Conservation (phyloP, 73 alveolate species). For the Paramecium sonneborni region DNA sequence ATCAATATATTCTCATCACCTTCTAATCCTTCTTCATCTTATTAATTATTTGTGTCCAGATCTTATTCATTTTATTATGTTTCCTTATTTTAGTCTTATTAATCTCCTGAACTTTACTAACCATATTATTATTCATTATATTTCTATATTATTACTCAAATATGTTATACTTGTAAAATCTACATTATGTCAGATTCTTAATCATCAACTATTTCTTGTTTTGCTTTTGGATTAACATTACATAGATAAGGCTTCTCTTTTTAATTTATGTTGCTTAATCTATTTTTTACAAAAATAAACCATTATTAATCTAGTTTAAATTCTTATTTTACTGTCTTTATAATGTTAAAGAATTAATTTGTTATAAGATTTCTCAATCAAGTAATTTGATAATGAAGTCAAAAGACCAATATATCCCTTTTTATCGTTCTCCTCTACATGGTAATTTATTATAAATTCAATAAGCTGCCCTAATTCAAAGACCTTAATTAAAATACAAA, state of each 20-base stretch:
- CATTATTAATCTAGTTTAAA: neutral
- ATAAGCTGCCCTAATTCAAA: neutral
- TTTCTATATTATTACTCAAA: neutral
- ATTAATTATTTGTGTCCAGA: neutral
- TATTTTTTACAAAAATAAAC: neutral
- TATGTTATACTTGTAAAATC: neutral
- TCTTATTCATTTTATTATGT: neutral
- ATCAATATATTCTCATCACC: neutral
- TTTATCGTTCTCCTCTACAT: neutral
- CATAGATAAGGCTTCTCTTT: neutral
- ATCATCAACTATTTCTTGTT: neutral
- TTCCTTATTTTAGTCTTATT: neutral
- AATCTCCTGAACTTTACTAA: neutral
- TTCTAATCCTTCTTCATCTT: neutral
- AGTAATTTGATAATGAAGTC: neutral
- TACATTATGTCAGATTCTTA: neutral
- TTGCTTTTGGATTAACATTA: slow-evolving; percentile 15
- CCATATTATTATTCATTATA: neutral
- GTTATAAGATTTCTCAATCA: neutral
- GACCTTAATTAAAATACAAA: neutral
- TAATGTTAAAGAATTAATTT: neutral
- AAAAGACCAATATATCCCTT: neutral
- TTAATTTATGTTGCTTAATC: neutral
- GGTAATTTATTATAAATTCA: neutral
- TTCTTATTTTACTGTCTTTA: neutral